Evolutionary conservation across 257 asterid species (phyloP), one percentile per base, ranked within the genome.

Genomic region (Echites panduratus): DNA sequence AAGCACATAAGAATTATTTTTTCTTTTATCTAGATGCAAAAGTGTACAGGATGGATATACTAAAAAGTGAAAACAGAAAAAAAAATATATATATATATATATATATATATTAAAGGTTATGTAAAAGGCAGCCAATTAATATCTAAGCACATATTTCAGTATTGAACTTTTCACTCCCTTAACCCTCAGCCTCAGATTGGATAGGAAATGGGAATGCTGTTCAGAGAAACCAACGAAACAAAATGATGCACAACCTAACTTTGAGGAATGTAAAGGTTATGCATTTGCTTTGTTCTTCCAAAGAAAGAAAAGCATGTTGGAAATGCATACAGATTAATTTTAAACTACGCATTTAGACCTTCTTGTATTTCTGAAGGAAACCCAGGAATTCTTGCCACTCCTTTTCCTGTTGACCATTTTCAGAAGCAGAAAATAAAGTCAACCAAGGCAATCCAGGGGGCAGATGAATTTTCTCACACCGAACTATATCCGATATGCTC

Each of bases 321-420:
- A 66, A 58, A 57, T 13, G 52, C 4, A 53, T 14, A 27, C 7
- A 52, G 26, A 64, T 19, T 19, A 7, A 10, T 45, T 47, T 48
- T 61, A 45, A 62, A 70, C 72, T 72, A 44, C 52, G 74, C 32
- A 62, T 58, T 72, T 75, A 70, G 72, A 90, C 97, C 89, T 63
- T 86, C 11, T 85, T 68, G 74, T 82, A 0, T 73, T 65, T 75
- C 82, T 50, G 79, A 68, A 90, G 88, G 77, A 68, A 83, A 68
- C 44, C 54, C 77, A 84, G 68, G 87, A 90, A 90, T 27, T 0
- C 2, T 9, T 52, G 41, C 97, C 96, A 89, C 79, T 90, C 97
- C 35, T 11, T 83, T 81, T 83, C 76, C 86, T 90, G 92, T 56
- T 66, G 80, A 74, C 24, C 17, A 80, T 81, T 84, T 83, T 87